A percentile compares a stretch with the other conserved stretches of the same genome.
These are phyloP conservation scores for Aquilaria yunnanensis DNA, from an alignment of 345 rosid species.

Conservation along the genomic window DNA sequence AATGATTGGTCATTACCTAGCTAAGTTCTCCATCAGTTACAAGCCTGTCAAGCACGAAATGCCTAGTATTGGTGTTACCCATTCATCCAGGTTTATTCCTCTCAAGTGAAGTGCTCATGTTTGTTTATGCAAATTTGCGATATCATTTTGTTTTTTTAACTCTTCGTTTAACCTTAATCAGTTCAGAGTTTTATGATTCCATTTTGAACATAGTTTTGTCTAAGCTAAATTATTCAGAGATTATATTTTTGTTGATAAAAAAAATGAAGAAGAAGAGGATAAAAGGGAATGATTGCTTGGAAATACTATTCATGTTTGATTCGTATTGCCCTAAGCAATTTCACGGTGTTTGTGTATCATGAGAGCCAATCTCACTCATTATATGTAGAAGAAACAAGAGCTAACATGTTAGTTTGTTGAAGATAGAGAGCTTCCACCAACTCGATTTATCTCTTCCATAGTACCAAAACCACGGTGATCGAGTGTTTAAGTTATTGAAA, in stretches of 20 bases:
- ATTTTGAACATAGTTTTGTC: too few species aligned
- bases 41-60: slow-evolving; percentile 60
- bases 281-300: too few species aligned
- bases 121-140: background rate
- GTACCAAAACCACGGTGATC: slow-evolving; percentile 1
- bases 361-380: too few species aligned
- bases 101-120: slow-evolving; percentile 38
- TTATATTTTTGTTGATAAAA: background rate
- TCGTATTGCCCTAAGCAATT: too few species aligned
- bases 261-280: too few species aligned
- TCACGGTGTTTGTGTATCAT: too few species aligned
- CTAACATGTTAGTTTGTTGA: too few species aligned
- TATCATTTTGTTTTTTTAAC: background rate
- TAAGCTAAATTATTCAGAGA: background rate
- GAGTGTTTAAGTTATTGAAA: background rate
- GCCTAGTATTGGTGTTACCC: slow-evolving; percentile 71
- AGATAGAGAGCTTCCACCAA: too few species aligned
- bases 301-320: too few species aligned
- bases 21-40: slow-evolving; percentile 50
- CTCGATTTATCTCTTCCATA: too few species aligned
- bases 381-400: too few species aligned
- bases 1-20: slow-evolving; percentile 64
- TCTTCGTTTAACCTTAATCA: background rate
- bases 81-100: slow-evolving; percentile 73
- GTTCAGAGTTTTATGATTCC: background rate